These are phyloP conservation scores for Volvox africanus DNA, from an alignment of 139 green algal species.

Conservation along the genomic window DNA sequence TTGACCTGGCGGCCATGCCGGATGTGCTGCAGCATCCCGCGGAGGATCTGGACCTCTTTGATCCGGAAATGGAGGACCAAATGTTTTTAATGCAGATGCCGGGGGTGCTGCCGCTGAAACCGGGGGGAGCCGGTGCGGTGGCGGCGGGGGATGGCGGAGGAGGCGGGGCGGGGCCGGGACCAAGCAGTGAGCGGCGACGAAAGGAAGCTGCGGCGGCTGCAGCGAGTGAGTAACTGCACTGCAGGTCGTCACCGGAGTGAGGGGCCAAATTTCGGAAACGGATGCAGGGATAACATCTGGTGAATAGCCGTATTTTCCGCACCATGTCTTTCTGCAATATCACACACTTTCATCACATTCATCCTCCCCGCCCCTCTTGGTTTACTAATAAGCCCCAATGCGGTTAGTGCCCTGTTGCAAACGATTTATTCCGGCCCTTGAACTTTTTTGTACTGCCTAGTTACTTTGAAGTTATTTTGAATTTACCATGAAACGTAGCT, in stretches of 20 bases:
- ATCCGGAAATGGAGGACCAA: slow-evolving; percentile 37
- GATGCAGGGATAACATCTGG: too few relatives aligned
- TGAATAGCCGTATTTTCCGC: too few relatives aligned
- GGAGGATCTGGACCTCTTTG: slow-evolving; percentile 38
- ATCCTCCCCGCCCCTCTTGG: too few relatives aligned
- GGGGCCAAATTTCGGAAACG: background rate
- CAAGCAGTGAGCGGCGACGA: slow-evolving; percentile 17
- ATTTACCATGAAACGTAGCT: too few relatives aligned
- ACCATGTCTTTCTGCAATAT: too few relatives aligned
- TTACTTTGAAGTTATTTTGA: too few relatives aligned
- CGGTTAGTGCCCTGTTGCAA: too few relatives aligned
- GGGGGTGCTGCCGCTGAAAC: slow-evolving; percentile 59
- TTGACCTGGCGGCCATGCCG: slow-evolving; percentile 32
- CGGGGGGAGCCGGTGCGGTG: background rate
- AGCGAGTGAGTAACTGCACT: background rate
- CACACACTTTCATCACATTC: too few relatives aligned
- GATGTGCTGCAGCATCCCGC: slow-evolving; percentile 32
- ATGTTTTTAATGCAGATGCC: slow-evolving; percentile 81
- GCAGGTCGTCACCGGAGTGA: too few relatives aligned
- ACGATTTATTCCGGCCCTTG: too few relatives aligned
- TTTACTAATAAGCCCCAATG: too few relatives aligned
- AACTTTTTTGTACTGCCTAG: too few relatives aligned
- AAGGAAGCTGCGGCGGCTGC: background rate
- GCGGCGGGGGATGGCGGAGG: background rate
- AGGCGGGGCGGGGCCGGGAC: background rate